Evolutionary conservation across 495 filamentous ascomycete genomes (phyloP).

Genomic region (Aspergillus incahuasiensis): DNA sequence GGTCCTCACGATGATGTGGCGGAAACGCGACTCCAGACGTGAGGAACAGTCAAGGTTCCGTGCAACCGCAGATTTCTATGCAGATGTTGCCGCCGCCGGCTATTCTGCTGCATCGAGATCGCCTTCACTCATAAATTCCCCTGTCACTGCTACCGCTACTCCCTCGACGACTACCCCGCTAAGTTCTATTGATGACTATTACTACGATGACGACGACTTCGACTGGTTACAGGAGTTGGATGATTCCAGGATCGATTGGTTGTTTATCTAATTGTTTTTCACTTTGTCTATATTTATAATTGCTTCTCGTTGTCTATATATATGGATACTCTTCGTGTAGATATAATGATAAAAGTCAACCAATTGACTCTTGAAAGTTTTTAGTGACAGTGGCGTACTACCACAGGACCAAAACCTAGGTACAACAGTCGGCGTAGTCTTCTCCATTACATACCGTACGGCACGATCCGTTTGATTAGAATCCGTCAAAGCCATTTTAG

Average conservation of each 20-base stretch:
- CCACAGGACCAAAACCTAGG: too few relatives aligned
- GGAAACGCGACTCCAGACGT: conserved; percentile 35
- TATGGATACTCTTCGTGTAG: not conserved
- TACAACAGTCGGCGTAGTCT: too few relatives aligned
- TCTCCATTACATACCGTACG: not conserved
- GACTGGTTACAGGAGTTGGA: conserved; percentile 47
- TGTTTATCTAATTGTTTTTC: conserved; percentile 36
- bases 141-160: conserved; percentile 3
- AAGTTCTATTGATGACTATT: conserved; percentile 17
- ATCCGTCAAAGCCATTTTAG: too few relatives aligned
- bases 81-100: not conserved
- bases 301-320: not conserved
- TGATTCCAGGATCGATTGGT: conserved; percentile 41
- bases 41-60: conserved; percentile 8
- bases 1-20: conserved; percentile 46
- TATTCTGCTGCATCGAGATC: not conserved
- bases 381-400: too few relatives aligned
- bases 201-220: conserved; percentile 31
- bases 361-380: not conserved
- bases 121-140: conserved; percentile 4
- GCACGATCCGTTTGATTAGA: too few relatives aligned
- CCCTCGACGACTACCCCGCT: conserved; percentile 3
- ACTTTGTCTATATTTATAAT: not conserved
- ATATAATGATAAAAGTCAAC: not conserved
- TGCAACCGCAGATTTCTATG: not conserved